Percentiles rank a stretch among this genome's conserved stretches.
Conservation (phyloP, 352 stramenopile species). For the Pythium pyrilobum region DNA sequence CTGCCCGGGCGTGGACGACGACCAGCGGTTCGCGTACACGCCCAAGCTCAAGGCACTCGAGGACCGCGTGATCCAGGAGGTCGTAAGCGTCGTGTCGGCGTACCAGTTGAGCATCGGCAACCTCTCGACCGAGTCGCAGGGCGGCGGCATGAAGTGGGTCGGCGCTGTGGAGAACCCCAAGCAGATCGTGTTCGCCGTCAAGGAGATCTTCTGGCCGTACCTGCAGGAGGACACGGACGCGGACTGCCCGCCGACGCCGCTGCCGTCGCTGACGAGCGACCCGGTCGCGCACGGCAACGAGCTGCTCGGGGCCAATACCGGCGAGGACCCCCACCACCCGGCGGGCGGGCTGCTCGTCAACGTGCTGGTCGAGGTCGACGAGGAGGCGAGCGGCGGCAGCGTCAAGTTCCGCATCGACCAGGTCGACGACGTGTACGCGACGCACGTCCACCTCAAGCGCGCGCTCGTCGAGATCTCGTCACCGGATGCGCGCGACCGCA, state of each 20-base stretch:
- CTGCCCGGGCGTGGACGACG: constrained; percentile 36
- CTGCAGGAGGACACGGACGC: constrained; percentile 24
- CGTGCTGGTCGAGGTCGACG: constrained; percentile 63
- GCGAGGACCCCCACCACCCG: constrained; percentile 18
- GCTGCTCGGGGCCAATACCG: not conserved
- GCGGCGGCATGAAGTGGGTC: constrained; percentile 21
- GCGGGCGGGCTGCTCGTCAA: constrained; percentile 46
- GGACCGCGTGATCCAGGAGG: constrained; percentile 65
- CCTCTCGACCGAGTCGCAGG: constrained; percentile 22
- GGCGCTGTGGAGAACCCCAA: constrained; percentile 35
- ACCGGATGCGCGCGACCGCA: constrained; percentile 60
- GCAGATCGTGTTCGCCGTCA: constrained; percentile 68
- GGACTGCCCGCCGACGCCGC: constrained; percentile 3
- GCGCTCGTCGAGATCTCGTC: constrained; percentile 60
- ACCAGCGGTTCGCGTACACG: constrained; percentile 27
- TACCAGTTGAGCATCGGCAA: constrained; percentile 54
- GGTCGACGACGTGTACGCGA: constrained; percentile 54
- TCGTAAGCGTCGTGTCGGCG: constrained; percentile 55
- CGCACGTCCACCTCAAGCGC: constrained; percentile 59
- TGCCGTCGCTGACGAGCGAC: constrained; percentile 3
- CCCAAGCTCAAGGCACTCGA: constrained; percentile 62
- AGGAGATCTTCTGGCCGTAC: constrained; percentile 78
- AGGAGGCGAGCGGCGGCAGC: constrained; percentile 45
- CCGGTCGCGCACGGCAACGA: not conserved
- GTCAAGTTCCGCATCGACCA: constrained; percentile 73